Conservation (phyloP, 352 stramenopile species). For the Halophytophthora polymorphica region DNA sequence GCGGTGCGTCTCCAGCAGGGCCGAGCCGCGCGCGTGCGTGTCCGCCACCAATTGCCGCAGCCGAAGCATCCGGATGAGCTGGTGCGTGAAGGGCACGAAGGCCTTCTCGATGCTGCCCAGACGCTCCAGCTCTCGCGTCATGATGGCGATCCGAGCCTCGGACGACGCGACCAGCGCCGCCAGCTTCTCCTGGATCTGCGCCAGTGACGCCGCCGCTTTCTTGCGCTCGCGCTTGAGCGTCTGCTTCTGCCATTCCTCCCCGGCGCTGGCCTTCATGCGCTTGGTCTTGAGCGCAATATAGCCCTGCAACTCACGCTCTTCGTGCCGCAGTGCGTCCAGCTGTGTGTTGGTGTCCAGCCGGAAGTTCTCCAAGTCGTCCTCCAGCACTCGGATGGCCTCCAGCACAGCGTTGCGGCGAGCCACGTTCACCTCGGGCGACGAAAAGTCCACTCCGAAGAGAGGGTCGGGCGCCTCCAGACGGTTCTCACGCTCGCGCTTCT, state of each 20-base stretch:
- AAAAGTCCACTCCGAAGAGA: constrained; percentile 67
- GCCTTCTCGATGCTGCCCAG: constrained; percentile 62
- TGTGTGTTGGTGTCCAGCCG: constrained; percentile 61
- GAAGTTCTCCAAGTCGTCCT: constrained; percentile 59
- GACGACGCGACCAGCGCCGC: constrained; percentile 38
- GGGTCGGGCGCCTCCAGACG: constrained; percentile 31
- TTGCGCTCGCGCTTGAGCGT: constrained; percentile 81
- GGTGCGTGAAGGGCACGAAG: constrained; percentile 76
- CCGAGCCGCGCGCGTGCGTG: constrained; percentile 37
- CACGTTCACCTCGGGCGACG: constrained; percentile 57
- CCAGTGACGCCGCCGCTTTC: constrained; percentile 65
- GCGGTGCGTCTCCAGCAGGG: constrained; percentile 35
- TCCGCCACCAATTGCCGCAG: constrained; percentile 39
- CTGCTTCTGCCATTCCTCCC: constrained; percentile 80
- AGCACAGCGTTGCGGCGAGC: constrained; percentile 59
- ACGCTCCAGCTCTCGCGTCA: constrained; percentile 63
- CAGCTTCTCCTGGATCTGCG: constrained; percentile 53
- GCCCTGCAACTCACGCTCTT: constrained; percentile 66
- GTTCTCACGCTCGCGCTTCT: constrained; percentile 31
- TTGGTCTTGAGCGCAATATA: constrained; percentile 78
- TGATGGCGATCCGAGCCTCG: constrained; percentile 50
- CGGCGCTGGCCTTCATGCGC: constrained; percentile 64
- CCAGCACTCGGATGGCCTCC: constrained; percentile 36
- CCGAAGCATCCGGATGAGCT: constrained; percentile 50
- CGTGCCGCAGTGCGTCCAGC: constrained; percentile 48